Percentiles rank a stretch among this genome's conserved stretches.
Evolutionary conservation across 805 yeast species (phyloP).

Genomic region (Phaffomyces antillensis): DNA sequence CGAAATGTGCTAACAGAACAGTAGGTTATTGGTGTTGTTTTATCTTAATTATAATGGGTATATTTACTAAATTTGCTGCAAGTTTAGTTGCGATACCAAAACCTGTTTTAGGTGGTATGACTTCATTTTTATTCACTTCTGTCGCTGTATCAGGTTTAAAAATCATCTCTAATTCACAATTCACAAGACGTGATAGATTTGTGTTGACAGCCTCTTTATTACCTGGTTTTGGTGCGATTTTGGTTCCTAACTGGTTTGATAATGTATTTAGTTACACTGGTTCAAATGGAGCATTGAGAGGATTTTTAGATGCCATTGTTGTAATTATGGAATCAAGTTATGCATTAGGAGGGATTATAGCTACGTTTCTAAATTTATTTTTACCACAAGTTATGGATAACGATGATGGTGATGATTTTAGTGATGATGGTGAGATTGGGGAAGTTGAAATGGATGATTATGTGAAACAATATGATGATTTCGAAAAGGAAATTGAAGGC

Average conservation of each 20-base stretch:
- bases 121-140: slow-evolving; percentile 64
- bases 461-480: slow-evolving; percentile 22
- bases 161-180: slow-evolving; percentile 44
- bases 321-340: slow-evolving; percentile 69
- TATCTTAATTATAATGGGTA: slow-evolving; percentile 78
- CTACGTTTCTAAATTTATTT: slow-evolving; percentile 52
- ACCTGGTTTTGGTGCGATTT: slow-evolving; percentile 61
- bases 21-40: slow-evolving; percentile 77
- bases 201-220: slow-evolving; percentile 58
- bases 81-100: slow-evolving; percentile 80
- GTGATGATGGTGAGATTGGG: slow-evolving; percentile 9
- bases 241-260: slow-evolving; percentile 60
- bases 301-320: slow-evolving; percentile 61
- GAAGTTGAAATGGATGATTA: slow-evolving; percentile 20
- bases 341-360: slow-evolving; percentile 62
- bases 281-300: slow-evolving; percentile 45
- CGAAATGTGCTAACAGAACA: slow-evolving; percentile 81
- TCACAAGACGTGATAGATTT: slow-evolving; percentile 69
- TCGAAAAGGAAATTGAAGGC: slow-evolving; percentile 9
- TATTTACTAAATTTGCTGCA: slow-evolving; percentile 81
- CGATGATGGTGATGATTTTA: slow-evolving; percentile 16
- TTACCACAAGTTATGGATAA: slow-evolving; percentile 54
- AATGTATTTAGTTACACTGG: slow-evolving; percentile 62
- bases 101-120: slow-evolving; percentile 86
- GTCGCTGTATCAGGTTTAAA: slow-evolving; percentile 71